These are phyloP conservation scores for Hypomyces perniciosus DNA, from an alignment of 2,329 filamentous ascomycete genomes.

Conservation along the genomic window DNA sequence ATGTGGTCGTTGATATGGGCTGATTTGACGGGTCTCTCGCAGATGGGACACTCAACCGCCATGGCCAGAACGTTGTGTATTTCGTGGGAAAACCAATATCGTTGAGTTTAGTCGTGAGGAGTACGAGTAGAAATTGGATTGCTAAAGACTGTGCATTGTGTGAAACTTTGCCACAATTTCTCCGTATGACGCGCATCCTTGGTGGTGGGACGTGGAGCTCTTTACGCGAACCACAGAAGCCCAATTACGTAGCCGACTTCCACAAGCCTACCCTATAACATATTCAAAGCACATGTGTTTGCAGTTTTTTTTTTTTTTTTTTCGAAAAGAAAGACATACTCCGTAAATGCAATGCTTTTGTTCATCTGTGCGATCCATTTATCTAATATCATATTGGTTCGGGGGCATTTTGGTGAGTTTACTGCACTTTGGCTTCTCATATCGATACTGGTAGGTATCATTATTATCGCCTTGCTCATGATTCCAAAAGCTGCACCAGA, in stretches of 20 bases:
- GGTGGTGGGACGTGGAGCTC: not conserved
- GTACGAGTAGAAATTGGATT: too few species aligned
- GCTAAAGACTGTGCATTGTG: not conserved
- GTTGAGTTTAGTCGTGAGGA: not conserved
- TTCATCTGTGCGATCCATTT: too few species aligned
- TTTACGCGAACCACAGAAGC: not conserved
- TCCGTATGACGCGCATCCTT: not conserved
- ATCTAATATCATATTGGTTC: not conserved
- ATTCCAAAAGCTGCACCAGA: not conserved
- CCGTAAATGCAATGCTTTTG: too few species aligned
- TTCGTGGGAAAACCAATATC: not conserved
- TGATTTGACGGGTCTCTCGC: conserved; percentile 64
- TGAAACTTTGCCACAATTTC: not conserved
- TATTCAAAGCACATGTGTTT: not conserved
- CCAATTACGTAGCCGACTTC: not conserved
- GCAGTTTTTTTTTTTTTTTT: not conserved
- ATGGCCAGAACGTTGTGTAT: conserved; percentile 2
- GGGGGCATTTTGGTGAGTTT: too few species aligned
- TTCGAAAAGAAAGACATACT: not conserved
- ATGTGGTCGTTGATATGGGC: conserved; percentile 83
- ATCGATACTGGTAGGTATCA: not conserved
- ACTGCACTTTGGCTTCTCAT: not conserved
- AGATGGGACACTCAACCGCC: conserved; percentile 69
- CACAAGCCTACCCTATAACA: not conserved
- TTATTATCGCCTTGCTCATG: too few species aligned